Conservation (phyloP, 495 filamentous ascomycete species). For the Cetradonia linearis region DNA sequence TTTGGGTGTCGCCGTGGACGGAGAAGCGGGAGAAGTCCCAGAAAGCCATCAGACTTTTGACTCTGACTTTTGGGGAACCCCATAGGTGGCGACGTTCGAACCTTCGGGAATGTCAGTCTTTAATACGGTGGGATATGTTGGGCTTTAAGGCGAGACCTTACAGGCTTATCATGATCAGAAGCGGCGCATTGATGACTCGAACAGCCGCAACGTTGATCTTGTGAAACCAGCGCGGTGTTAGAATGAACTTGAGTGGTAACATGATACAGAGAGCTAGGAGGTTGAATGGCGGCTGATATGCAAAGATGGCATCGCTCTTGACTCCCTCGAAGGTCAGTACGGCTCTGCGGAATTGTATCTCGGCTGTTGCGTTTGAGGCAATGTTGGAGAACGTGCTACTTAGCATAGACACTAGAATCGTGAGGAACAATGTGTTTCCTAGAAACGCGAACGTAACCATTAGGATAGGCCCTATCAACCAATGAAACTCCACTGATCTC, state of each 20-base stretch:
- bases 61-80: slow-evolving; percentile 15
- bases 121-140: slow-evolving; percentile 26
- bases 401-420: slow-evolving; percentile 65
- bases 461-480: slow-evolving; percentile 53
- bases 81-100: slow-evolving; percentile 19
- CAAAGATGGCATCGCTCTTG: slow-evolving; percentile 62
- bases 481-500: slow-evolving; percentile 54
- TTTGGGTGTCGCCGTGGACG: slow-evolving; percentile 54
- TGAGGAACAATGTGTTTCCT: slow-evolving; percentile 67
- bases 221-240: slow-evolving; percentile 64
- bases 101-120: slow-evolving; percentile 33
- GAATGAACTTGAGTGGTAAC: slow-evolving; percentile 53
- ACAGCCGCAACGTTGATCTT: slow-evolving; percentile 61
- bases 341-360: slow-evolving; percentile 60
- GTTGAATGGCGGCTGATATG: slow-evolving; percentile 66
- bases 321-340: slow-evolving; percentile 69
- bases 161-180: slow-evolving; percentile 50
- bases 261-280: slow-evolving; percentile 53
- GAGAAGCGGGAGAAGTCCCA: slow-evolving; percentile 46
- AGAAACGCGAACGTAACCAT: slow-evolving; percentile 66
- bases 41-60: slow-evolving; percentile 24
- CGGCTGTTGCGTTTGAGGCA: slow-evolving; percentile 51
- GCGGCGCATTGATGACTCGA: slow-evolving; percentile 52
- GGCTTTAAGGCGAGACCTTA: slow-evolving; percentile 46
- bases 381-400: slow-evolving; percentile 61